Evolutionary conservation across 257 asterid genomes (phyloP).

Genomic region (Nicotiana obtusifolia): DNA sequence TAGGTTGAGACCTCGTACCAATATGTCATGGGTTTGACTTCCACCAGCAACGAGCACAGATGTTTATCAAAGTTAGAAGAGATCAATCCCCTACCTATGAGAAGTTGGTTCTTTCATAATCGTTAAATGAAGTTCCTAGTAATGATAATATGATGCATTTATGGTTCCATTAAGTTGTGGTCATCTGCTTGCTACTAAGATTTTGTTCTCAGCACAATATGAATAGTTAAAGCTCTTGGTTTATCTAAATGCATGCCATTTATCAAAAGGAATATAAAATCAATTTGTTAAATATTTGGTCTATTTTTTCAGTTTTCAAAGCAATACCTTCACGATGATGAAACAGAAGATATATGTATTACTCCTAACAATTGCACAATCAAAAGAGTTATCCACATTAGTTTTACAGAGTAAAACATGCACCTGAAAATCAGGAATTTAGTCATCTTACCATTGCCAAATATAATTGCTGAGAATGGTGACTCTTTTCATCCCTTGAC

Average conservation of each 20-base stretch:
- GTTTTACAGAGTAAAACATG: neutral
- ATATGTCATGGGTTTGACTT: neutral
- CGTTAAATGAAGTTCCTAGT: neutral
- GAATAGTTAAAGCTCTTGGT: neutral
- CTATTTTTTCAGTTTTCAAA: neutral
- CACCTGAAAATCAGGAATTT: neutral
- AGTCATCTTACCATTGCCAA: slow-evolving; percentile 66
- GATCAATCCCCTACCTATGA: neutral
- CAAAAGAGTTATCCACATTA: neutral
- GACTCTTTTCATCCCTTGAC: slow-evolving; percentile 39
- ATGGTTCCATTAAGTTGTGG: neutral
- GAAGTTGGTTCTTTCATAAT: neutral
- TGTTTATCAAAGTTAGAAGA: slow-evolving; percentile 3
- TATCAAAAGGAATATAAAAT: neutral
- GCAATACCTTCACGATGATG: neutral
- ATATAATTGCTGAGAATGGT: slow-evolving; percentile 26
- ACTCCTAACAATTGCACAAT: neutral
- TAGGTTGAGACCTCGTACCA: neutral
- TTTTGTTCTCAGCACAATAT: neutral
- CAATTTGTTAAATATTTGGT: neutral
- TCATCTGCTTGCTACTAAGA: neutral
- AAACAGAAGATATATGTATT: neutral
- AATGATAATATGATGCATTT: neutral
- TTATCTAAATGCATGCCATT: neutral
- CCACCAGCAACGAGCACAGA: neutral